Conservation (phyloP, 2,329 filamentous ascomycete species). For the Mycosphaerella sp. region DNA sequence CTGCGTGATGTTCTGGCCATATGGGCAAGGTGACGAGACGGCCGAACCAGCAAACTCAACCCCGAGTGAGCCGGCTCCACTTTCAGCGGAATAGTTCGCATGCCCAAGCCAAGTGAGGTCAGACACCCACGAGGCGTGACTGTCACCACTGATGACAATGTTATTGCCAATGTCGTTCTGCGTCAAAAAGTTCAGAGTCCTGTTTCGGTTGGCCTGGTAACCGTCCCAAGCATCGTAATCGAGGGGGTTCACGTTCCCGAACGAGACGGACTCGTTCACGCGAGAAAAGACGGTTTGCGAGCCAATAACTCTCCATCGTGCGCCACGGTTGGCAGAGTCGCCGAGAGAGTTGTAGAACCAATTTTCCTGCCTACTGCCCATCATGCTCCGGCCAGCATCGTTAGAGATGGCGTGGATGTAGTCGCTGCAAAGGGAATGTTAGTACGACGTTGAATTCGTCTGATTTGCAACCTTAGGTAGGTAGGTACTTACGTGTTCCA, state of each 20-base stretch:
- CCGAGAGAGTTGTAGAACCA: constrained; percentile 58
- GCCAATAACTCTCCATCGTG: constrained; percentile 64
- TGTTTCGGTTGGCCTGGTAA: constrained; percentile 63
- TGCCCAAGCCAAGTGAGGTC: constrained; percentile 43
- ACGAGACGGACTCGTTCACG: constrained; percentile 44
- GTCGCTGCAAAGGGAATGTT: constrained; percentile 23
- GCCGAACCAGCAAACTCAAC: constrained; percentile 57
- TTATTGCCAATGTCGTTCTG: constrained; percentile 65
- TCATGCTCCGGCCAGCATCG: constrained; percentile 60
- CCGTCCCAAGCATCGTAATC: constrained; percentile 60
- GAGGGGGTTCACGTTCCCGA: constrained; percentile 39
- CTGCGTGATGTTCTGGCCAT: constrained; percentile 54
- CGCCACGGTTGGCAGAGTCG: constrained; percentile 52
- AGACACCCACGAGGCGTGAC: constrained; percentile 55
- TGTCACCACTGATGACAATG: constrained; percentile 65
- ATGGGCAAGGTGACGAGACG: constrained; percentile 54
- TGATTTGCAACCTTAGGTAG: background rate
- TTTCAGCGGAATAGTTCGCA: constrained; percentile 35
- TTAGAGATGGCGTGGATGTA: constrained; percentile 51
- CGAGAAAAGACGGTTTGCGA: constrained; percentile 62
- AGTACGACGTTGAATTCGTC: background rate
- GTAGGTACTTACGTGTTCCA: constrained; percentile 10
- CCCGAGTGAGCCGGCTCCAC: constrained; percentile 40
- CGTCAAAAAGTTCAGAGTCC: constrained; percentile 61
- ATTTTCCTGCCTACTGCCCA: constrained; percentile 66